phyloP scores from a whole-genome alignment of 2,329 filamentous ascomycete species.

The Davidsoniella neocaledoniae region DNA sequence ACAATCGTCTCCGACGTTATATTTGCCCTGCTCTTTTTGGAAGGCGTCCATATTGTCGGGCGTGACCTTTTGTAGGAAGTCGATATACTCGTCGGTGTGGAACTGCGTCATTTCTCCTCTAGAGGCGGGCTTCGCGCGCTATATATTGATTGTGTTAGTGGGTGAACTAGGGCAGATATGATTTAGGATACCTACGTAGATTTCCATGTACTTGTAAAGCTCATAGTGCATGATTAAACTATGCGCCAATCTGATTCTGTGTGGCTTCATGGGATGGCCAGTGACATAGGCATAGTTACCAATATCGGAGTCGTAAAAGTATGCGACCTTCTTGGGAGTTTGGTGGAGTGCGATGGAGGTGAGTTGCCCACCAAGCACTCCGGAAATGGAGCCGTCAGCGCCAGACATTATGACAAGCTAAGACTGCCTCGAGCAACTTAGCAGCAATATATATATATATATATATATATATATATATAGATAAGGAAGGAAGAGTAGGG shows the following conservation, averaged over 20 bases:
- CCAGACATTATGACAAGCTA: slow-evolving; percentile 8
- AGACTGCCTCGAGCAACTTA: background rate
- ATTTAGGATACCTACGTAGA: slow-evolving; percentile 50
- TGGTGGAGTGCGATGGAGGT: slow-evolving; percentile 31
- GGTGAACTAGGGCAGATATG: background rate
- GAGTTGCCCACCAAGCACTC: slow-evolving; percentile 15
- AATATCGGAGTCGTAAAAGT: slow-evolving; percentile 97
- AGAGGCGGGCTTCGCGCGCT: slow-evolving; percentile 75
- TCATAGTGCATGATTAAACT: slow-evolving; percentile 93
- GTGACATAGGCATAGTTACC: slow-evolving; percentile 96
- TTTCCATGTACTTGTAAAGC: slow-evolving; percentile 90
- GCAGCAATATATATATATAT: background rate
- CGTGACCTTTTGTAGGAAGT: slow-evolving; percentile 86
- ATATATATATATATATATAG: too few relatives aligned
- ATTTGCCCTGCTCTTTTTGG: slow-evolving; percentile 60
- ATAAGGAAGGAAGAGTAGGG: too few relatives aligned
- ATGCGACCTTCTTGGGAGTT: slow-evolving; percentile 68
- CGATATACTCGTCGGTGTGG: slow-evolving; percentile 88
- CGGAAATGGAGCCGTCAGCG: slow-evolving; percentile 9
- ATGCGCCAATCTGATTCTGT: slow-evolving; percentile 85
- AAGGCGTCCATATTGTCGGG: slow-evolving; percentile 97
- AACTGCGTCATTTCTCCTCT: slow-evolving; percentile 86
- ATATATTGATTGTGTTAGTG: slow-evolving; percentile 9
- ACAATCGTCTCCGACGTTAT: slow-evolving; percentile 93
- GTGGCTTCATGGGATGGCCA: slow-evolving; percentile 97